Evolutionary conservation across 2,329 filamentous ascomycete species (phyloP).

Genomic region (Drechslerella stenobrocha): DNA sequence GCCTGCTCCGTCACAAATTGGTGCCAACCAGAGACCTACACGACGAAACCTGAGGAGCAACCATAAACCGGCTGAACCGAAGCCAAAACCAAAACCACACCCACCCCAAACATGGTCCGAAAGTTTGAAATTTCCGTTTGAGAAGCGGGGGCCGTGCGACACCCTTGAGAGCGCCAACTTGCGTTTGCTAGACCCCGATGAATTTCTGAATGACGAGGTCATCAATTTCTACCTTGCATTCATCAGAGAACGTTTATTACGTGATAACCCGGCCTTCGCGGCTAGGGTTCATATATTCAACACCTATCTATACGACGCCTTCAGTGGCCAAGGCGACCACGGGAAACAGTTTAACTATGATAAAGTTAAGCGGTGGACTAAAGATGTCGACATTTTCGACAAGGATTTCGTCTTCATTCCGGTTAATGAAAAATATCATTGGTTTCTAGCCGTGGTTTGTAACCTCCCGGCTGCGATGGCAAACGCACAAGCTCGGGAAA

Average conservation of each 20-base stretch:
- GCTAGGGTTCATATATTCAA: conserved; percentile 83
- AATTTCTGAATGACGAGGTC: conserved; percentile 90
- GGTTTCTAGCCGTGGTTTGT: conserved; percentile 95
- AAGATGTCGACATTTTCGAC: conserved; percentile 77
- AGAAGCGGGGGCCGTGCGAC: conserved; percentile 63
- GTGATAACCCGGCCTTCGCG: conserved; percentile 62
- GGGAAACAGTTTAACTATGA: conserved; percentile 68
- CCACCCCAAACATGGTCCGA: conserved; percentile 18
- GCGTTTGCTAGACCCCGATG: conserved; percentile 73
- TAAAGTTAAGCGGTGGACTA: conserved; percentile 83
- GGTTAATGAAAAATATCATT: conserved; percentile 81
- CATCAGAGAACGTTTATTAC: conserved; percentile 66
- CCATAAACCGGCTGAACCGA: neutral
- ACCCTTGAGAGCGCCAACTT: conserved; percentile 74
- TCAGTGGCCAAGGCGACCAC: conserved; percentile 59
- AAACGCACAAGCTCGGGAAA: conserved; percentile 14
- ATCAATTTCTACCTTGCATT: conserved; percentile 71
- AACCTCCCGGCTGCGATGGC: conserved; percentile 70
- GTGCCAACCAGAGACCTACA: neutral
- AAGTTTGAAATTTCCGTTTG: conserved; percentile 46
- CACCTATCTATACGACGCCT: conserved; percentile 82
- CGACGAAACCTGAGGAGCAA: conserved; percentile 11
- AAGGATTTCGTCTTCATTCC: conserved; percentile 91
- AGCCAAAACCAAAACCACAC: conserved; percentile 22
- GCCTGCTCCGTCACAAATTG: neutral